A percentile compares a stretch with the other conserved stretches of the same genome.
phyloP scores from a whole-genome alignment of 495 filamentous ascomycete genomes.

The Platismatia glauca region DNA sequence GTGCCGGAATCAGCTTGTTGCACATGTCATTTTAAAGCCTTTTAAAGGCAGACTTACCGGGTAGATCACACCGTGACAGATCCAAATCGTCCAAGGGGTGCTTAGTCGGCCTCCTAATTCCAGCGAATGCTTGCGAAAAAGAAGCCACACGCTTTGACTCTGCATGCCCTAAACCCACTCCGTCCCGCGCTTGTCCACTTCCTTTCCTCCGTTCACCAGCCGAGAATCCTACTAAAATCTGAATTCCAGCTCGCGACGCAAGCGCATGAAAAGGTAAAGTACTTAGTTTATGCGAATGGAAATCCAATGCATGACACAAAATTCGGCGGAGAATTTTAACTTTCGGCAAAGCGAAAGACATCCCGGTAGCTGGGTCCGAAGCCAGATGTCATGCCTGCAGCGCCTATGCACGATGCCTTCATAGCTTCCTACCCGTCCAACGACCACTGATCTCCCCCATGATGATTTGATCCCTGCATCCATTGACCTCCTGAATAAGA shows the following conservation, averaged over 20 bases:
- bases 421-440: background rate
- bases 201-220: background rate
- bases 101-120: background rate
- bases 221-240: background rate
- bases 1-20: background rate
- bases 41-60: background rate
- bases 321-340: background rate
- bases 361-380: constrained; percentile 5
- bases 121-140: background rate
- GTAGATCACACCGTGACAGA: constrained; percentile 2
- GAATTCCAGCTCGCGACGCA: background rate
- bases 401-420: constrained; percentile 7
- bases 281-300: no score
- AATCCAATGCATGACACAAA: constrained; percentile 3
- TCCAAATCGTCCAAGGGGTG: background rate
- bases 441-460: background rate
- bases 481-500: background rate
- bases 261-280: no score
- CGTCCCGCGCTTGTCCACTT: background rate
- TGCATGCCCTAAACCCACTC: background rate
- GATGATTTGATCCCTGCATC: background rate
- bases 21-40: background rate
- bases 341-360: background rate
- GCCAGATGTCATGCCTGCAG: constrained; percentile 6
- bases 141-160: constrained; percentile 1